A percentile compares a stretch with the other conserved stretches of the same genome.
phyloP scores from a whole-genome alignment of 2,329 filamentous ascomycete species.

The Sporothrix schenckii region DNA sequence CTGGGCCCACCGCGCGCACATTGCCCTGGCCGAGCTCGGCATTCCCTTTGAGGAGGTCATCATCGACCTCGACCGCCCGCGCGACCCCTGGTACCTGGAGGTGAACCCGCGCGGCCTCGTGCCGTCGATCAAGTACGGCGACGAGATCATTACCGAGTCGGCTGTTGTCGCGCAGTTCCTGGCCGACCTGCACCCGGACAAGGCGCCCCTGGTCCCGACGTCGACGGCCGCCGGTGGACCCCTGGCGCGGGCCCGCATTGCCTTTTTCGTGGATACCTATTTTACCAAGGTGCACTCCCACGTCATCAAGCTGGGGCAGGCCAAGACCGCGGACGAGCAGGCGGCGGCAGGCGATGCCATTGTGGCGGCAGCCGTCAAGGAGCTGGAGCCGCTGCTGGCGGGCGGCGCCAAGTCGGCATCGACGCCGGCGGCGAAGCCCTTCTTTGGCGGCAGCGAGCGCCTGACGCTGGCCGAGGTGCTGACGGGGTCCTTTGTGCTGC shows the following conservation, averaged over 20 bases:
- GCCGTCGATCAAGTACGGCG: constrained; percentile 67
- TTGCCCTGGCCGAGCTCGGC: constrained; percentile 67
- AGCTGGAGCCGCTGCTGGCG: constrained; percentile 70
- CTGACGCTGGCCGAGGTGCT: constrained; percentile 76
- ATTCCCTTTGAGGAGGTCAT: constrained; percentile 70
- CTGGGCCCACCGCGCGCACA: constrained; percentile 73
- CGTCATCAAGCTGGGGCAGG: constrained; percentile 51
- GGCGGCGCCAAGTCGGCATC: background rate
- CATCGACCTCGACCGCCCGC: constrained; percentile 70
- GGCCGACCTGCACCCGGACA: constrained; percentile 65
- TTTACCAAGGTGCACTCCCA: constrained; percentile 48
- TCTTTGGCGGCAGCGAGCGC: constrained; percentile 65
- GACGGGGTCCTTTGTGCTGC: constrained; percentile 67
- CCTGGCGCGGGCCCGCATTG: constrained; percentile 66
- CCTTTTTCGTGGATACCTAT: constrained; percentile 61
- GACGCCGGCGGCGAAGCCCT: constrained; percentile 51
- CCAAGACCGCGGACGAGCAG: constrained; percentile 55
- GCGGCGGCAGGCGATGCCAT: constrained; percentile 54
- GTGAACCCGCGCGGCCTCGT: constrained; percentile 81
- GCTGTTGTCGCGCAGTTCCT: constrained; percentile 72
- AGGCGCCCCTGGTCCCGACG: constrained; percentile 58
- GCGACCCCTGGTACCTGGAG: constrained; percentile 72
- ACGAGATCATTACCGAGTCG: constrained; percentile 72
- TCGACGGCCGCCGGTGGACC: constrained; percentile 57
- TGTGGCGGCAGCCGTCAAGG: constrained; percentile 63